Conservation (phyloP, 75 land plant genomes). For the Larix kaempferi region DNA sequence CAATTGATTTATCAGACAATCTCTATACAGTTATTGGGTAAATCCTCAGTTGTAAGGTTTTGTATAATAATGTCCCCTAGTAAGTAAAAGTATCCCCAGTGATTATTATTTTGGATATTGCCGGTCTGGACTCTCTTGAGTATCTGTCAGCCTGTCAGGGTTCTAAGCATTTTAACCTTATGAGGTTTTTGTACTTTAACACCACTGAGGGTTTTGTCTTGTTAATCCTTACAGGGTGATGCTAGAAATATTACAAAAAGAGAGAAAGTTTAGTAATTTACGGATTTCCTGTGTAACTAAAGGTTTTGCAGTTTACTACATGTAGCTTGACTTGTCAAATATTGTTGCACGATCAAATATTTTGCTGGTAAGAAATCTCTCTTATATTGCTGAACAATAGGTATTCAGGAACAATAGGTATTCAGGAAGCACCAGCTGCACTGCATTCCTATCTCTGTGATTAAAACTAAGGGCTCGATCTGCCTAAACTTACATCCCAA, state of each 20-base stretch:
- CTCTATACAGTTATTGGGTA: not conserved
- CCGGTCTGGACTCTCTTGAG: not conserved
- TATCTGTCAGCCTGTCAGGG: not conserved
- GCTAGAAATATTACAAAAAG: not conserved
- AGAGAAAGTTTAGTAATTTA: not conserved
- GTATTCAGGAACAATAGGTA: too few species aligned
- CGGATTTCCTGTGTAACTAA: not conserved
- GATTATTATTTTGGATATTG: not conserved
- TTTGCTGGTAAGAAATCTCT: not conserved
- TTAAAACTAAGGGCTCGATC: not conserved
- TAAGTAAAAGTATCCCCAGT: not conserved
- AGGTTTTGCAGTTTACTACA: not conserved
- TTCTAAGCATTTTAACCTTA: not conserved
- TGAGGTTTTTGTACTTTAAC: not conserved
- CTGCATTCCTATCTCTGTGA: not conserved
- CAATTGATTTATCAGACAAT: not conserved
- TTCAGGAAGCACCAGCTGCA: not conserved
- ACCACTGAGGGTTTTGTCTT: not conserved
- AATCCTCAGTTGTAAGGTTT: not conserved
- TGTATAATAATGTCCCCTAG: not conserved
- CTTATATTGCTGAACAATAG: not conserved
- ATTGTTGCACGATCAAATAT: not conserved
- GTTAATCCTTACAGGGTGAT: not conserved
- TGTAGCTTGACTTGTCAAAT: not conserved
- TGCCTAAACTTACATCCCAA: not conserved